Percentiles rank a stretch among this genome's conserved stretches.
These are phyloP conservation scores for Bonia amplexicaulis DNA, from an alignment of 176 grass and related monocot genomes.

Conservation along the genomic window DNA sequence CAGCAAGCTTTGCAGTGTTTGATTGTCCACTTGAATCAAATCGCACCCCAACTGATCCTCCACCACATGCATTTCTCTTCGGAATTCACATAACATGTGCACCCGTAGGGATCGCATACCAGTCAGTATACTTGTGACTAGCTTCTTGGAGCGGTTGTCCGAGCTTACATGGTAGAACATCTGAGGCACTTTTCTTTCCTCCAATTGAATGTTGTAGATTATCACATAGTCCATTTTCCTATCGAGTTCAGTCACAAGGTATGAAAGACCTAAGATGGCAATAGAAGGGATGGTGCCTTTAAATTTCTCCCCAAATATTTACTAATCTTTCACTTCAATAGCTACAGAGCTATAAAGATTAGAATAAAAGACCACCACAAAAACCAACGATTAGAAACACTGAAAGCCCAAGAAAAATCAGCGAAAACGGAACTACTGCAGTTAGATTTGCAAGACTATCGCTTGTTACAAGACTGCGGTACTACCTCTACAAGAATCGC, in stretches of 20 bases:
- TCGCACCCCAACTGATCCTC: slow-evolving; percentile 85
- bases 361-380: no score
- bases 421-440: no score
- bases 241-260: slow-evolving; percentile 68
- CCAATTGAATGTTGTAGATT: slow-evolving; percentile 73
- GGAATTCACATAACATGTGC: slow-evolving; percentile 83
- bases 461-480: no score
- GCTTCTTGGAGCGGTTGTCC: slow-evolving; percentile 47
- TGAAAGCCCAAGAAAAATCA: no score
- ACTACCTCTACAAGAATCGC: no score
- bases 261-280: no score
- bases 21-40: slow-evolving; percentile 76
- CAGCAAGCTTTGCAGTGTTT: slow-evolving; percentile 57
- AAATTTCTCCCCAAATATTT: no score
- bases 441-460: no score
- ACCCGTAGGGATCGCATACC: slow-evolving; percentile 68
- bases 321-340: no score
- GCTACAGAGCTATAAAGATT: no score
- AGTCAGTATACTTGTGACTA: slow-evolving; percentile 69
- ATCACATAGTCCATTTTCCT: slow-evolving; percentile 76
- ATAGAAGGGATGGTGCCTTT: no score
- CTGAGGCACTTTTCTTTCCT: slow-evolving; percentile 78
- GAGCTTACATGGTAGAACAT: slow-evolving; percentile 84
- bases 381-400: no score
- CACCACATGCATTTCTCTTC: slow-evolving; percentile 83